Percentiles rank a stretch among this genome's conserved stretches.
Evolutionary conservation across 371 early-diverging fungal species (phyloP).

Genomic region (Cokeromyces recurvatus): DNA sequence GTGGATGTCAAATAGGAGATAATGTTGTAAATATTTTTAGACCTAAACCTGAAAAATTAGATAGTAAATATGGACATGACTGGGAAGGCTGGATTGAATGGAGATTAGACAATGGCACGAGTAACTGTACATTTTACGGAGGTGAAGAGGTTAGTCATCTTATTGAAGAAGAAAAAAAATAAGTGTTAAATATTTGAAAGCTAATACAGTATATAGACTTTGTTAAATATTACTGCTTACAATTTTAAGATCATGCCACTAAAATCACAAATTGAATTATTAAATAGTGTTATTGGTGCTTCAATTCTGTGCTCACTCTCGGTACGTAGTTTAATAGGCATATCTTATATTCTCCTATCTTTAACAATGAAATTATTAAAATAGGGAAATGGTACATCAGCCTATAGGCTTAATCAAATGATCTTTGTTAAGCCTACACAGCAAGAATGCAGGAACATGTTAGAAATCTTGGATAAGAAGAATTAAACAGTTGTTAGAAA

Average conservation of each 20-base stretch:
- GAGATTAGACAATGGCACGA: slow-evolving; percentile 36
- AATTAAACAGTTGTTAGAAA: slow-evolving; percentile 6
- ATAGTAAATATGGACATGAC: neutral
- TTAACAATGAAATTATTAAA: neutral
- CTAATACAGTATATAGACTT: slow-evolving; percentile 12
- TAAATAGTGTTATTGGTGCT: slow-evolving; percentile 34
- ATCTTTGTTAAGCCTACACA: slow-evolving; percentile 13
- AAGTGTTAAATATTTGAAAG: too few species aligned
- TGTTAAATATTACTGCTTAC: slow-evolving; percentile 25
- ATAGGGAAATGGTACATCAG: slow-evolving; percentile 13
- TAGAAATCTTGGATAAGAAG: slow-evolving; percentile 13
- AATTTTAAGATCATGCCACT: slow-evolving; percentile 30
- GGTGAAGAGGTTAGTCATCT: slow-evolving; percentile 33
- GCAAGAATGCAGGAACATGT: slow-evolving; percentile 17
- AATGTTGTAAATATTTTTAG: slow-evolving; percentile 24
- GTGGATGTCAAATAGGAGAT: slow-evolving; percentile 19
- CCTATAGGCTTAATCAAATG: slow-evolving; percentile 18
- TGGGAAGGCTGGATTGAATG: slow-evolving; percentile 37
- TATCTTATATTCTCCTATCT: neutral
- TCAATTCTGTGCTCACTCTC: slow-evolving; percentile 30
- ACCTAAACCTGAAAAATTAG: slow-evolving; percentile 9
- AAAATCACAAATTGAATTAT: slow-evolving; percentile 23
- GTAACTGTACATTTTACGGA: slow-evolving; percentile 22
- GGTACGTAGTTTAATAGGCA: slow-evolving; percentile 14
- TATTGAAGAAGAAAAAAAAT: too few species aligned